A percentile compares a stretch with the other conserved stretches of the same genome.
phyloP scores from a whole-genome alignment of 495 filamentous ascomycete genomes.

The Penicillium arizonense region DNA sequence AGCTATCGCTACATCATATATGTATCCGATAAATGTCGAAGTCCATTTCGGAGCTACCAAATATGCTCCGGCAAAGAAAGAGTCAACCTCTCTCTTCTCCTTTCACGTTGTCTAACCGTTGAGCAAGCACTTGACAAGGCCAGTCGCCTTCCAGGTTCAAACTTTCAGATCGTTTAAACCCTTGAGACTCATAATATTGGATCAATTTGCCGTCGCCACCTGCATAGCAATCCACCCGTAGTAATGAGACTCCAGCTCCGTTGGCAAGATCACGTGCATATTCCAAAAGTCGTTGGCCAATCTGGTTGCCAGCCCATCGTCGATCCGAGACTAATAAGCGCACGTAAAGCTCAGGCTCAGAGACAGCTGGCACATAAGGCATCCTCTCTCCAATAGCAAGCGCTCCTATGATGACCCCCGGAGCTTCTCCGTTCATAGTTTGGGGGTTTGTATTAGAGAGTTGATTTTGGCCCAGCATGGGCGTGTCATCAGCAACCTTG shows the following conservation, averaged over 20 bases:
- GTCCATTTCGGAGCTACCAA: not conserved
- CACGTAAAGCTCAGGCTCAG: constrained; percentile 17
- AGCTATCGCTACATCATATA: too few relatives aligned
- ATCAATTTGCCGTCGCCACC: constrained; percentile 14
- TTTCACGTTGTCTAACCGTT: constrained; percentile 3
- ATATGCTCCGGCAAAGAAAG: not conserved
- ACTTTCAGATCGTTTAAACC: constrained; percentile 5
- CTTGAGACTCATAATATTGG: constrained; percentile 18
- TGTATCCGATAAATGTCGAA: not conserved
- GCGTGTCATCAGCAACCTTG: constrained; percentile 4
- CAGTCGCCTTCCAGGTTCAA: not conserved
- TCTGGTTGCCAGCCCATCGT: constrained; percentile 2
- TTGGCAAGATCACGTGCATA: constrained; percentile 12
- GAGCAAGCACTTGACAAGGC: constrained; percentile 18
- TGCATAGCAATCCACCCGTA: constrained; percentile 19
- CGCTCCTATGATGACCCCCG: constrained; percentile 7
- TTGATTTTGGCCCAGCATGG: not conserved
- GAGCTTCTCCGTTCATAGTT: constrained; percentile 3
- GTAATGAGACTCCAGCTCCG: constrained; percentile 6
- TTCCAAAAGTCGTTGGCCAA: constrained; percentile 15
- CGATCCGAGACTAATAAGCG: constrained; percentile 15
- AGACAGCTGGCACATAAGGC: constrained; percentile 10
- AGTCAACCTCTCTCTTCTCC: not conserved
- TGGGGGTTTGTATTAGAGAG: not conserved
- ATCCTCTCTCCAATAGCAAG: constrained; percentile 12